These are phyloP conservation scores for Purpureocillium lavendulum DNA, from an alignment of 2,329 filamentous ascomycete genomes.

Conservation along the genomic window DNA sequence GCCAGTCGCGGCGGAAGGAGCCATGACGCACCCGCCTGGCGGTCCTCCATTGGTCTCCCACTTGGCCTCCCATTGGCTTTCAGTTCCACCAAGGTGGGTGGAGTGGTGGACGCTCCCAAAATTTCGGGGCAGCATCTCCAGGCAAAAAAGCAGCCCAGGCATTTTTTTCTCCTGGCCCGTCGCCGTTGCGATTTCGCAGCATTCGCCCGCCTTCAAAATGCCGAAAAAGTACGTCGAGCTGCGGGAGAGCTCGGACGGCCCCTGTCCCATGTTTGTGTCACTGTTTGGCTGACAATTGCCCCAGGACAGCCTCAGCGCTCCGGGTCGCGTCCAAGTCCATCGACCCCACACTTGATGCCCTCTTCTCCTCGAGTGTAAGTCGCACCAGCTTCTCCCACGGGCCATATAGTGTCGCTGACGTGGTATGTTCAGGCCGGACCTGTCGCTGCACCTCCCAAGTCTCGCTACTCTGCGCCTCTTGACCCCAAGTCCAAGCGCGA, in stretches of 20 bases:
- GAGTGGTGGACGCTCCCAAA: constrained; percentile 1
- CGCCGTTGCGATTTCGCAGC: no score
- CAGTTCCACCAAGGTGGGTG: no score
- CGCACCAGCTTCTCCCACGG: constrained; percentile 1
- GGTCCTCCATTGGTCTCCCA: neutral
- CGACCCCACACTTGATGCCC: constrained; percentile 60
- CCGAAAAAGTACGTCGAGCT: constrained; percentile 13
- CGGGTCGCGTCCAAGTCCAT: constrained; percentile 44
- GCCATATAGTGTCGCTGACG: constrained; percentile 1
- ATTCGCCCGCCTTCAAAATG: constrained; percentile 5
- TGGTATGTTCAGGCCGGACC: constrained; percentile 37
- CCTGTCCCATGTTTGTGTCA: neutral
- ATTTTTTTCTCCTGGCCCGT: constrained; percentile 1
- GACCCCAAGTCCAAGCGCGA: constrained; percentile 22
- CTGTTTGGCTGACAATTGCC: constrained; percentile 9
- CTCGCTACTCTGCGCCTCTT: constrained; percentile 33
- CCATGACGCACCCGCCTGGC: no score
- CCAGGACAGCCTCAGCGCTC: constrained; percentile 28
- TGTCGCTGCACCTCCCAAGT: constrained; percentile 34
- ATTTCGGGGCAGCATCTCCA: neutral
- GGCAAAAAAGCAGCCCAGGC: neutral
- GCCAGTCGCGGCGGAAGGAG: constrained; percentile 11
- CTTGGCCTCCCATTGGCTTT: no score
- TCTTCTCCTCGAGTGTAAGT: constrained; percentile 68
- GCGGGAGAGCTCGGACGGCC: neutral